Conservation (phyloP, 441 rosid genomes). For the Croton laevigatus region DNA sequence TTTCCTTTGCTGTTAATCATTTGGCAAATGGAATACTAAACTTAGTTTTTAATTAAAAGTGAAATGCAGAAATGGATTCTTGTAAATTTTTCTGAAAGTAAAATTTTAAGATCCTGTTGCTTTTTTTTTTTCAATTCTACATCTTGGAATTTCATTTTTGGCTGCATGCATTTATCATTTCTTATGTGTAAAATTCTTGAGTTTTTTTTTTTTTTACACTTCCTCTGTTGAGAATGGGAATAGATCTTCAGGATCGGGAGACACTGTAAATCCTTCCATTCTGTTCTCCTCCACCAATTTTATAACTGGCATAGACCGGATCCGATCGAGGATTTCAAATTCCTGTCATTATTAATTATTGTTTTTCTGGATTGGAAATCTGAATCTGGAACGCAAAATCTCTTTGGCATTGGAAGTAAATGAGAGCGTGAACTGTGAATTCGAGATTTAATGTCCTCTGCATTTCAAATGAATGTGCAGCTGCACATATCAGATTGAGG, state of each 20-base stretch:
- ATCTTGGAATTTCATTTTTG: not conserved
- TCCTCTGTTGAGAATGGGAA: no score
- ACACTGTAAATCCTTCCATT: slow-evolving; percentile 10
- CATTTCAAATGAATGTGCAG: slow-evolving; percentile 2
- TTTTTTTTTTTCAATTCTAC: not conserved
- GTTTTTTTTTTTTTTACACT: not conserved
- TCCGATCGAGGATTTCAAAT: not conserved
- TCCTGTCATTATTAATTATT: not conserved
- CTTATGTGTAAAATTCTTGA: not conserved
- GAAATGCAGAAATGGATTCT: not conserved
- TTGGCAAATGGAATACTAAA: no score
- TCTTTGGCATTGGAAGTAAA: not conserved
- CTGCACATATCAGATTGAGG: not conserved
- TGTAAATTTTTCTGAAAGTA: not conserved
- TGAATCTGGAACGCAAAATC: not conserved
- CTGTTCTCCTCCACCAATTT: not conserved
- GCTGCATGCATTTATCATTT: slow-evolving; percentile 1
- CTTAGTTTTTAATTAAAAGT: no score
- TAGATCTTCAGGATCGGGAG: not conserved
- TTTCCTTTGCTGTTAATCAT: no score
- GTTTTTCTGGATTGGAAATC: not conserved
- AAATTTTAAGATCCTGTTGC: not conserved
- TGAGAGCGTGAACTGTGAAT: not conserved
- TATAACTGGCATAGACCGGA: slow-evolving; percentile 2
- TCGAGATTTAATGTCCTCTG: not conserved